phyloP scores from a whole-genome alignment of 2,329 filamentous ascomycete species.

The Colletotrichum siamense region DNA sequence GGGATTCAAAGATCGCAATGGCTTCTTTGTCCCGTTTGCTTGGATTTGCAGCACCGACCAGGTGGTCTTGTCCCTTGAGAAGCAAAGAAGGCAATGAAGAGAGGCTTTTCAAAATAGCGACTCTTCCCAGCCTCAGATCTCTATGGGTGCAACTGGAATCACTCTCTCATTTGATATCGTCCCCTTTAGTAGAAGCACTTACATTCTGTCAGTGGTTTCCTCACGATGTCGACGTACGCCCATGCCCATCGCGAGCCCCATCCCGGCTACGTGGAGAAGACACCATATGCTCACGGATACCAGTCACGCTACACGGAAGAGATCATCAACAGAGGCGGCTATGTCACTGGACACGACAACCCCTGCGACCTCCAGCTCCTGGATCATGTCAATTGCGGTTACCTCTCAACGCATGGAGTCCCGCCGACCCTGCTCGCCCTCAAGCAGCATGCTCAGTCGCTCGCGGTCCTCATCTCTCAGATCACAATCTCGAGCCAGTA shows the following conservation, averaged over 20 bases:
- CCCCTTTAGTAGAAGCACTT: not conserved
- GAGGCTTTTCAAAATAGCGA: not conserved
- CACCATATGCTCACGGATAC: slow-evolving; percentile 14
- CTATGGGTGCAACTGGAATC: not conserved
- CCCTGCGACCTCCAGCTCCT: slow-evolving; percentile 28
- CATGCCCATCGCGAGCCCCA: not conserved
- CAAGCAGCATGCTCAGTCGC: slow-evolving; percentile 66
- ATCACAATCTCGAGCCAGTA: slow-evolving; percentile 44
- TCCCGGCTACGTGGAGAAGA: not conserved
- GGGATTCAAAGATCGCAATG: not conserved
- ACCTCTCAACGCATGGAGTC: slow-evolving; percentile 56
- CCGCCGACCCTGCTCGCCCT: slow-evolving; percentile 61
- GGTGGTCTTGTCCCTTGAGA: not conserved
- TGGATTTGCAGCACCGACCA: not conserved
- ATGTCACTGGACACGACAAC: not conserved
- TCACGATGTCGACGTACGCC: not conserved
- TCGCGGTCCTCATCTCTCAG: slow-evolving; percentile 56
- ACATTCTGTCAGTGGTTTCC: not conserved
- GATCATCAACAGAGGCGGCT: not conserved
- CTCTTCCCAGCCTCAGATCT: not conserved
- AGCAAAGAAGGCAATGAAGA: not conserved
- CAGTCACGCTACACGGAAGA: slow-evolving; percentile 17
- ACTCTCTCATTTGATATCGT: not conserved
- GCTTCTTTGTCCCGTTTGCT: not conserved
- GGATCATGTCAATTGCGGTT: slow-evolving; percentile 60